Conservation (phyloP, 768 basidiomycete genomes). For the Mrakia gelida region DNA sequence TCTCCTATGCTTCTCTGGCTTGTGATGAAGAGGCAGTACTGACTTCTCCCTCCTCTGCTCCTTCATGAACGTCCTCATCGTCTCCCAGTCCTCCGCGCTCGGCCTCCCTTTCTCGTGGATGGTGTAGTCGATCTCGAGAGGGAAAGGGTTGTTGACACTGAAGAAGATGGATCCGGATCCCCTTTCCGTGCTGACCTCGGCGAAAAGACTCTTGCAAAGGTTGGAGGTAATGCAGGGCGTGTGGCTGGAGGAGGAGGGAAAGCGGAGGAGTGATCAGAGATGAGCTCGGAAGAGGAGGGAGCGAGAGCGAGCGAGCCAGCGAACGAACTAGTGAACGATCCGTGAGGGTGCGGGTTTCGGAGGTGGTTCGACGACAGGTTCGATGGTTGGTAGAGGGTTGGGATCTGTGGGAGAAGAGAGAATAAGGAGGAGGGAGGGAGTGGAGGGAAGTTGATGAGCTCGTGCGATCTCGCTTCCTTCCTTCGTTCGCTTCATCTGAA, state of each 20-base stretch:
- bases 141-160: background rate
- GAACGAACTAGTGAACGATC: conserved; percentile 1
- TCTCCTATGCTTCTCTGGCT: no score
- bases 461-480: background rate
- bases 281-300: background rate
- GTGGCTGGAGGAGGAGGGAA: conserved; percentile 2
- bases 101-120: background rate
- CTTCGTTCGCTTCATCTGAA: background rate
- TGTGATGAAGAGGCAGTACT: background rate
- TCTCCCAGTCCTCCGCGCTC: background rate
- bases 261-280: background rate
- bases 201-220: background rate
- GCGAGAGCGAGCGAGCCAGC: background rate
- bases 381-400: background rate
- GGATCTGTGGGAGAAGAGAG: background rate
- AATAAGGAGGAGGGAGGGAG: background rate
- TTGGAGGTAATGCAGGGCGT: background rate
- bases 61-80: background rate
- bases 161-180: background rate
- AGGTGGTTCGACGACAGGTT: background rate
- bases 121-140: conserved; percentile 9
- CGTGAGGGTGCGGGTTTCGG: background rate
- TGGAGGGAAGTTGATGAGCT: background rate
- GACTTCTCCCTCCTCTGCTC: background rate
- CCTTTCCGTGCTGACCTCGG: background rate